A percentile compares a stretch with the other conserved stretches of the same genome.
Conservation (phyloP, 331 rosid species). For the Acacia pycnantha region DNA sequence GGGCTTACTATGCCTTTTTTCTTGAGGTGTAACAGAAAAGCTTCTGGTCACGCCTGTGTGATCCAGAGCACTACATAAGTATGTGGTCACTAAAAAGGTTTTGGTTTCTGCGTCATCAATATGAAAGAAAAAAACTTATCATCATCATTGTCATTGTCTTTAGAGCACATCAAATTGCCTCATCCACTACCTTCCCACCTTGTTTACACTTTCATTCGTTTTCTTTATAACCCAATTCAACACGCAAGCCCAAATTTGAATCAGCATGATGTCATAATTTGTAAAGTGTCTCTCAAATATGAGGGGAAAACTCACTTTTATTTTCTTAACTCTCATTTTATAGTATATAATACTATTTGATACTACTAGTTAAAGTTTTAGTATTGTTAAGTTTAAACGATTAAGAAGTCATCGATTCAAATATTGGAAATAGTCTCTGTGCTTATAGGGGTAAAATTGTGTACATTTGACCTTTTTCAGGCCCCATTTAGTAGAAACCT, state of each 20-base stretch:
- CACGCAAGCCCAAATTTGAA: not conserved
- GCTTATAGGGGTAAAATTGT: fast-evolving
- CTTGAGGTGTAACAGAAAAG: not conserved
- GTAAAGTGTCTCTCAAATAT: not conserved
- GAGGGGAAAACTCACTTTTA: not conserved
- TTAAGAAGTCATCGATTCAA: too few relatives aligned
- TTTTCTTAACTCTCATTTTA: not conserved
- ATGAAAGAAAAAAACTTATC: not conserved
- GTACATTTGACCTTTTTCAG: too few relatives aligned
- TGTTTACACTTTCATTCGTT: not conserved
- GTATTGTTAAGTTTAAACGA: too few relatives aligned
- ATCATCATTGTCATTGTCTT: not conserved
- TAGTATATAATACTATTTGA: too few relatives aligned
- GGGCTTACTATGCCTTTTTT: not conserved
- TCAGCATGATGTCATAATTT: not conserved
- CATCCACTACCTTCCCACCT: not conserved
- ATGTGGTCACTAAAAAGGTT: slow-evolving; percentile 20
- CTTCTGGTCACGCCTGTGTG: slow-evolving; percentile 37
- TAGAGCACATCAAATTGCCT: not conserved
- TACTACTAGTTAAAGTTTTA: too few relatives aligned
- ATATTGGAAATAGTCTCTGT: too few relatives aligned
- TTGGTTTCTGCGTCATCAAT: not conserved
- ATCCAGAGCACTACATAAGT: slow-evolving; percentile 25
- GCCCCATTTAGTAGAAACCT: fast-evolving
- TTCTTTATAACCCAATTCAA: not conserved